phyloP scores from a whole-genome alignment of 2,329 filamentous ascomycete genomes.

The Alternaria sp. region DNA sequence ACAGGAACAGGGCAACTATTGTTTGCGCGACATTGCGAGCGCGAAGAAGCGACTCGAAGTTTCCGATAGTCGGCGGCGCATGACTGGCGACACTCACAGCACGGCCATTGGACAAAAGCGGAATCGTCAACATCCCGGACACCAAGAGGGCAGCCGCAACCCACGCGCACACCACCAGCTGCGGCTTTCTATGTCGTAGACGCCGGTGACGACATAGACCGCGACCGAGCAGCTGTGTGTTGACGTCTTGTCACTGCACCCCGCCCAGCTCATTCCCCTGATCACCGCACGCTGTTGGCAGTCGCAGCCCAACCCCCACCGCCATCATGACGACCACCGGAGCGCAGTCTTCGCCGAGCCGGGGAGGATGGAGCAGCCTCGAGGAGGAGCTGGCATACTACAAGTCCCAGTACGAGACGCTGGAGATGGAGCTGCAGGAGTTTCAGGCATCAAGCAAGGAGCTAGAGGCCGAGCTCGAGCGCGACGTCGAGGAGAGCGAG shows the following conservation, averaged over 20 bases:
- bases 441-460: conserved; percentile 95
- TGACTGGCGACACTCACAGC: conserved; percentile 23
- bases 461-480: conserved; percentile 91
- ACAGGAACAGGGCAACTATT: conserved; percentile 36
- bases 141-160: conserved; percentile 24
- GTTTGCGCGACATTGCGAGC: conserved; percentile 10
- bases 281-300: conserved; percentile 22
- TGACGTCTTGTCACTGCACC: conserved; percentile 15
- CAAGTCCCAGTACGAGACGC: conserved; percentile 91
- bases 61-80: conserved; percentile 32
- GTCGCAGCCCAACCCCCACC: conserved; percentile 36
- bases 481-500: conserved; percentile 93
- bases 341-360: conserved; percentile 37
- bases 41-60: conserved; percentile 21
- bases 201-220: conserved; percentile 6
- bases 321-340: conserved; percentile 29
- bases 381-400: conserved; percentile 91
- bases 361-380: conserved; percentile 43
- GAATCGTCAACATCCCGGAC: conserved; percentile 24
- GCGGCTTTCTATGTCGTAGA: conserved; percentile 1
- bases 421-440: conserved; percentile 89
- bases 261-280: conserved; percentile 36
- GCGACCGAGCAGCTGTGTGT: conserved; percentile 8
- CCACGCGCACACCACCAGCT: conserved; percentile 18
- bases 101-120: conserved; percentile 24